These are phyloP conservation scores for Chrysoporthe austroafricana DNA, from an alignment of 2,329 filamentous ascomycete species.

Conservation along the genomic window DNA sequence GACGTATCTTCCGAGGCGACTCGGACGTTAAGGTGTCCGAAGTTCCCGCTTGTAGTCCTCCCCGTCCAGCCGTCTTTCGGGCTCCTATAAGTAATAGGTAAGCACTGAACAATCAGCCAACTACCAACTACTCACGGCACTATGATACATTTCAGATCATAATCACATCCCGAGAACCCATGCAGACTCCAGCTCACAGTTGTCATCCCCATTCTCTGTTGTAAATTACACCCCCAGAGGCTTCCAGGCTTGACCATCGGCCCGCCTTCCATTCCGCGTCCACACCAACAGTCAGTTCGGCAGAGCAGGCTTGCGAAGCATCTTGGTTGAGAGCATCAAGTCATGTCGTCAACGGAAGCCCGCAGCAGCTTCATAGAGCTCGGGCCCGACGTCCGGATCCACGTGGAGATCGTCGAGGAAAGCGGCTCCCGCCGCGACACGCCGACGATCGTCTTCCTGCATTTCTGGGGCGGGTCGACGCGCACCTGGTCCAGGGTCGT, in stretches of 20 bases:
- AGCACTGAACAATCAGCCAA: not conserved
- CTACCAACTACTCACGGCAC: too few species aligned
- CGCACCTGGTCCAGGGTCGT: slow-evolving; percentile 36
- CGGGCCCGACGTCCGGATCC: not conserved
- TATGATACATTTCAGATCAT: too few species aligned
- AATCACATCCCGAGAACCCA: too few species aligned
- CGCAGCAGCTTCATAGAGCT: not conserved
- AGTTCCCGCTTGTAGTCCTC: not conserved
- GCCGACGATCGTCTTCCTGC: slow-evolving; percentile 37
- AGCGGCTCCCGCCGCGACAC: not conserved
- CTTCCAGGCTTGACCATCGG: too few species aligned
- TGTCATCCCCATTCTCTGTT: too few species aligned
- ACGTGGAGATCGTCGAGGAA: not conserved
- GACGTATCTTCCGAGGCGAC: not conserved
- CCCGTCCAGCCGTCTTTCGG: not conserved
- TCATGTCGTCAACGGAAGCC: not conserved
- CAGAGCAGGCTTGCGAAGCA: not conserved
- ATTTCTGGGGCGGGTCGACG: slow-evolving; percentile 45
- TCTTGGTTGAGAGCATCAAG: not conserved
- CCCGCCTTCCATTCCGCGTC: too few species aligned
- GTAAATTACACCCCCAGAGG: too few species aligned
- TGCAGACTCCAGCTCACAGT: too few species aligned
- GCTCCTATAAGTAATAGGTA: not conserved
- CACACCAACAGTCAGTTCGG: not conserved
- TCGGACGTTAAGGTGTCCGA: not conserved